Percentiles rank a stretch among this genome's conserved stretches.
These are phyloP conservation scores for Fusarium euwallaceae DNA, from an alignment of 2,329 filamentous ascomycete genomes.

Conservation along the genomic window DNA sequence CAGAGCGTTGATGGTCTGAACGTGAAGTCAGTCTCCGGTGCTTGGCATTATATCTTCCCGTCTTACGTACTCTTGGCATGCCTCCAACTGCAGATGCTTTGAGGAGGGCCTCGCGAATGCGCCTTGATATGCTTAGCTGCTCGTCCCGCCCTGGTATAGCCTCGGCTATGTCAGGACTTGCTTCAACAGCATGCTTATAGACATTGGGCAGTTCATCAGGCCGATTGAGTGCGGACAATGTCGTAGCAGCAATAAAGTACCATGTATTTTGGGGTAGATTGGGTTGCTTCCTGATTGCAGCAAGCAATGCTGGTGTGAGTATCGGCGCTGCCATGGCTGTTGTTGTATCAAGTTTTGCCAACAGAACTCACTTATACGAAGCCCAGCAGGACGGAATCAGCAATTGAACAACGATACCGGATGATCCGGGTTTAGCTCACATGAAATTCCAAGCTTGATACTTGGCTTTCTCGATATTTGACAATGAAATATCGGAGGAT, in stretches of 20 bases:
- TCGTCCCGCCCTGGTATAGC: constrained; percentile 17
- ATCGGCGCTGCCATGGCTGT: constrained; percentile 32
- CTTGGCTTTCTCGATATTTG: neutral
- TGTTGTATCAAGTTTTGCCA: neutral
- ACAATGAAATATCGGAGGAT: neutral
- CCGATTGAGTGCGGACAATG: constrained; percentile 42
- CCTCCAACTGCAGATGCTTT: constrained; percentile 45
- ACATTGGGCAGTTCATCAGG: constrained; percentile 41
- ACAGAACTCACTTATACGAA: neutral
- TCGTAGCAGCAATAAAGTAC: constrained; percentile 45
- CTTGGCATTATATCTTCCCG: neutral
- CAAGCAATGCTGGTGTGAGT: constrained; percentile 39
- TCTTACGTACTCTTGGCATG: constrained; percentile 41
- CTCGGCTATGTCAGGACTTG: neutral
- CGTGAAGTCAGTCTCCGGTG: constrained; percentile 11
- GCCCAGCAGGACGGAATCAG: neutral
- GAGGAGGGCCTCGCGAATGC: constrained; percentile 43
- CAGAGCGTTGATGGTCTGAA: constrained; percentile 44
- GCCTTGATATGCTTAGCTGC: constrained; percentile 36
- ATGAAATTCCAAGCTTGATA: neutral
- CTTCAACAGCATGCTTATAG: constrained; percentile 27
- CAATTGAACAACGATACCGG: neutral
- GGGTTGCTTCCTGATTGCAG: constrained; percentile 39
- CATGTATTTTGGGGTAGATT: constrained; percentile 43
- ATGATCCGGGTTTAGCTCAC: neutral